Evolutionary conservation across 1,139 yeast species (phyloP).

Genomic region (Debaryomyces sp.): DNA sequence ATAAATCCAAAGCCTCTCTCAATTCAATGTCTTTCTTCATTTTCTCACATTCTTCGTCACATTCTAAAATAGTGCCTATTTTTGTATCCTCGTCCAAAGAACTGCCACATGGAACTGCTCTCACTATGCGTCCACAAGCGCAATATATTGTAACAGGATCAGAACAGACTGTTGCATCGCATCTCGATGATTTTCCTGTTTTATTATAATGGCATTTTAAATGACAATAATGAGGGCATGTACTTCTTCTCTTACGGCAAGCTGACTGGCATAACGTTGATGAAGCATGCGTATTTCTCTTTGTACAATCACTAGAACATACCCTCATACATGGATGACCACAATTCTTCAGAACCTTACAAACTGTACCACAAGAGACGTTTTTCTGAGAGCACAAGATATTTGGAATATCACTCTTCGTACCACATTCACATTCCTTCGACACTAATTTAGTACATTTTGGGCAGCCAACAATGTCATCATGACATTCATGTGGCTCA

Average conservation of each 20-base stretch:
- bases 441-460: constrained; percentile 72
- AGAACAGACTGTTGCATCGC: constrained; percentile 48
- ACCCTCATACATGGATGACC: constrained; percentile 74
- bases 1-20: constrained; percentile 60
- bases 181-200: constrained; percentile 32
- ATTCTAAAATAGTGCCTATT: constrained; percentile 45
- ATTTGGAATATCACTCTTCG: constrained; percentile 53
- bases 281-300: constrained; percentile 32
- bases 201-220: constrained; percentile 65
- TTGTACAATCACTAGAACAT: constrained; percentile 50
- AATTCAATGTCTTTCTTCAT: constrained; percentile 62
- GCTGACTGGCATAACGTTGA: constrained; percentile 51
- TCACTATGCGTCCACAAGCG: constrained; percentile 60
- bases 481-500: constrained; percentile 78
- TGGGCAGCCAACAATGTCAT: constrained; percentile 64
- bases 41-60: constrained; percentile 73
- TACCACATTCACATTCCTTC: constrained; percentile 74
- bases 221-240: constrained; percentile 68
- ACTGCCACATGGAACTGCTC: constrained; percentile 57
- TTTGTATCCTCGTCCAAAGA: constrained; percentile 27
- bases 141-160: constrained; percentile 56
- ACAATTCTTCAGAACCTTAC: constrained; percentile 59
- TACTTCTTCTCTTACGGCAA: constrained; percentile 53
- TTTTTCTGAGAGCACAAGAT: constrained; percentile 70
- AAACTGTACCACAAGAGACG: constrained; percentile 73